A percentile compares a stretch with the other conserved stretches of the same genome.
phyloP scores from a whole-genome alignment of 1,284 basidiomycete species.

The Termitomyces sp. region DNA sequence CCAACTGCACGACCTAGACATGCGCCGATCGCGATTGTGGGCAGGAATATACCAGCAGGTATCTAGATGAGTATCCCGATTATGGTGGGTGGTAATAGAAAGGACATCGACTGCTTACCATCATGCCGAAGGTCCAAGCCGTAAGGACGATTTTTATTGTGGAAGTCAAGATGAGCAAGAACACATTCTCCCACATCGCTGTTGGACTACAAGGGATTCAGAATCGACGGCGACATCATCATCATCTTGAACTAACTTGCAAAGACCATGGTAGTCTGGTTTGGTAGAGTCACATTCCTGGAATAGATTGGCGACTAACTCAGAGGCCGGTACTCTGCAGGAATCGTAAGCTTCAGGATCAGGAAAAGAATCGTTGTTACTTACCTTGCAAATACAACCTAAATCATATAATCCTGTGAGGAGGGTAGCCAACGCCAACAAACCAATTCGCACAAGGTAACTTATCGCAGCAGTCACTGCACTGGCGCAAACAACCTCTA shows the following conservation, averaged over 20 bases:
- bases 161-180: slow-evolving; percentile 58
- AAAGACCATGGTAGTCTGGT: slow-evolving; percentile 66
- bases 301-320: slow-evolving; percentile 68
- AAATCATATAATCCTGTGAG: slow-evolving; percentile 1
- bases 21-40: slow-evolving; percentile 69
- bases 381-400: slow-evolving; percentile 52
- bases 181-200: slow-evolving; percentile 62
- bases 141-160: slow-evolving; percentile 57
- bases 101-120: slow-evolving; percentile 34
- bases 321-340: slow-evolving; percentile 59
- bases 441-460: slow-evolving; percentile 45
- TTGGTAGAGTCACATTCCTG: slow-evolving; percentile 64
- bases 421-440: background rate
- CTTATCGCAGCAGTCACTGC: slow-evolving; percentile 65
- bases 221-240: background rate
- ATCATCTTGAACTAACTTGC: slow-evolving; percentile 48
- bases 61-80: slow-evolving; percentile 33
- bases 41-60: slow-evolving; percentile 71
- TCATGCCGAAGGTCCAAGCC: slow-evolving; percentile 75
- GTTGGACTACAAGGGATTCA: slow-evolving; percentile 39
- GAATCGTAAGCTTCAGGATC: background rate
- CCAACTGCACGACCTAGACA: slow-evolving; percentile 66
- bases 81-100: background rate
- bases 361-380: slow-evolving; percentile 3
- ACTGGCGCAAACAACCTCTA: slow-evolving; percentile 59